Evolutionary conservation across 345 rosid genomes (phyloP).

Genomic region (Gynandropsis gynandra): DNA sequence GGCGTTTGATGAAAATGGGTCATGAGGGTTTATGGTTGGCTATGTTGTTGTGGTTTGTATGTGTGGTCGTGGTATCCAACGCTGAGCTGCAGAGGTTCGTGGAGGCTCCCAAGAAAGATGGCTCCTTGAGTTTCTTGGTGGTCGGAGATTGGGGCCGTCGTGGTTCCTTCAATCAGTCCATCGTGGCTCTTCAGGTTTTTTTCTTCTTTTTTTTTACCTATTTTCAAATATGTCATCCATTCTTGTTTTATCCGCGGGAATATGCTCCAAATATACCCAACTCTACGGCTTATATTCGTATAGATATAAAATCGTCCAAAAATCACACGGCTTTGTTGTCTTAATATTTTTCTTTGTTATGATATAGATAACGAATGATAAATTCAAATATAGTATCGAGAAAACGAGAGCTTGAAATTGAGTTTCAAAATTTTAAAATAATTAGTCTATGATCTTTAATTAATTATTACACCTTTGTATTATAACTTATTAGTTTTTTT

Average conservation of each 20-base stretch:
- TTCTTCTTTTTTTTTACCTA: neutral
- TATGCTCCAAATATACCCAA: constrained; percentile 18
- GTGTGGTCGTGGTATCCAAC: constrained; percentile 15
- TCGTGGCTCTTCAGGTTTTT: constrained; percentile 56
- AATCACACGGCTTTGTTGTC: too few relatives aligned
- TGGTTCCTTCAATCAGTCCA: constrained; percentile 59
- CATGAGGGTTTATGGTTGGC: constrained; percentile 2
- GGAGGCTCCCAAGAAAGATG: constrained; percentile 42
- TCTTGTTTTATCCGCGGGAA: constrained; percentile 5
- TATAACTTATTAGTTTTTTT: too few relatives aligned
- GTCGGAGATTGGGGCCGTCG: constrained; percentile 90
- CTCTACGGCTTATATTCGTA: neutral
- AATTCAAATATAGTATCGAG: too few relatives aligned
- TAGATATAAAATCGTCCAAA: too few relatives aligned
- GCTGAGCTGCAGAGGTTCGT: constrained; percentile 48
- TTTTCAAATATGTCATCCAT: neutral
- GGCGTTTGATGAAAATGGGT: neutral
- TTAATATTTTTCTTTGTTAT: too few relatives aligned
- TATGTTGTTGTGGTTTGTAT: constrained; percentile 14
- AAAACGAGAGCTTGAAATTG: too few relatives aligned
- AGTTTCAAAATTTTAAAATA: too few relatives aligned
- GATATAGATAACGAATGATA: too few relatives aligned
- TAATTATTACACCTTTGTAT: too few relatives aligned
- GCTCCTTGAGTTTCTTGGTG: constrained; percentile 53
- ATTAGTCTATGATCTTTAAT: too few relatives aligned